phyloP scores from a whole-genome alignment of 2,329 filamentous ascomycete genomes.

The Teratosphaeria nubilosa region DNA sequence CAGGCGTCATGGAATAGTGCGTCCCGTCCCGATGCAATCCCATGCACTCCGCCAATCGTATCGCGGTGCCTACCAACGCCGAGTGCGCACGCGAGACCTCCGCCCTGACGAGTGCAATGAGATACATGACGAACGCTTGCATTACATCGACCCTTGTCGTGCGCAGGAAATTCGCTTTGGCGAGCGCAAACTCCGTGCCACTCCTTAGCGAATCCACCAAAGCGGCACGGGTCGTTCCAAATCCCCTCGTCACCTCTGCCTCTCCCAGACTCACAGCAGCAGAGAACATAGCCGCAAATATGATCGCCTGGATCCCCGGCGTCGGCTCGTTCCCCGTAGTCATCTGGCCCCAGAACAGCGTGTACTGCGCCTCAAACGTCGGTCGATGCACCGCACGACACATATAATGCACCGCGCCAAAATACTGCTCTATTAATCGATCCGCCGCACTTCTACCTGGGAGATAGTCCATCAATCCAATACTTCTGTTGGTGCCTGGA shows the following conservation, averaged over 20 bases:
- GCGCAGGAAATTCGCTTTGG: constrained; percentile 59
- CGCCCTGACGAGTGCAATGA: constrained; percentile 62
- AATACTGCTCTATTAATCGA: constrained; percentile 56
- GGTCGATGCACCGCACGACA: constrained; percentile 58
- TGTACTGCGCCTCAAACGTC: constrained; percentile 56
- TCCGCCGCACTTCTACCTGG: constrained; percentile 50
- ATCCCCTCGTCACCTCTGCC: constrained; percentile 39
- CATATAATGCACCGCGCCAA: constrained; percentile 56
- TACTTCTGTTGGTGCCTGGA: constrained; percentile 37
- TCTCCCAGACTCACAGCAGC: constrained; percentile 58
- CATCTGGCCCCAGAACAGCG: constrained; percentile 55
- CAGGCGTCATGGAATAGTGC: constrained; percentile 52
- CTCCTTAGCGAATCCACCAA: constrained; percentile 55
- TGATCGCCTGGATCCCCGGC: constrained; percentile 54
- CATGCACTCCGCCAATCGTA: constrained; percentile 69
- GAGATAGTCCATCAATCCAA: constrained; percentile 49
- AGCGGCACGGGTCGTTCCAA: constrained; percentile 46
- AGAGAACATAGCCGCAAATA: constrained; percentile 61
- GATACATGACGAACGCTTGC: constrained; percentile 67
- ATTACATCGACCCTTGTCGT: constrained; percentile 65
- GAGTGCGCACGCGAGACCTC: constrained; percentile 67
- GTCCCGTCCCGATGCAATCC: constrained; percentile 62
- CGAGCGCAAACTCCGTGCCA: constrained; percentile 57
- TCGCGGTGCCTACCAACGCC: constrained; percentile 59
- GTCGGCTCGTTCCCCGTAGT: constrained; percentile 50